Evolutionary conservation across 495 filamentous ascomycete species (phyloP), one percentile per base, ranked within the genome.

Genomic region (Penicillium pancosmium): DNA sequence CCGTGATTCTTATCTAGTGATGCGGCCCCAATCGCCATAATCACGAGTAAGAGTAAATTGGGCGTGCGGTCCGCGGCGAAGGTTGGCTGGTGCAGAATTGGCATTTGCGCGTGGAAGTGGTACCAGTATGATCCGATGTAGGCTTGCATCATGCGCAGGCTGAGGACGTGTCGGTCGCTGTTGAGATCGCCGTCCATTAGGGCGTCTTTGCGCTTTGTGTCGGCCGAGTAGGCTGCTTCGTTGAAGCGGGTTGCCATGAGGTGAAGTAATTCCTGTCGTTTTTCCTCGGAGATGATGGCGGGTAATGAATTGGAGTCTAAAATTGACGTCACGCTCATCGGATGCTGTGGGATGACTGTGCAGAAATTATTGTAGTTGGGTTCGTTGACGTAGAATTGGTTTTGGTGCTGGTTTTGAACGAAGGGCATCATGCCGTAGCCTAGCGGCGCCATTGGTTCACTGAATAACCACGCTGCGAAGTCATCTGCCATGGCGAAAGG

Each of bases 101-200:
- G 94, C 59, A 98, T 80, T 68, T 98, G 94, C 52, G 92, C 86
- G 73, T 95, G 95, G 62, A 97, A 96, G 69, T 97, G 91, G 52
- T 87, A 80, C 94, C 94, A 98, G 71, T 91, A 98, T 13, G 92
- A 94, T 5, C 86, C 84, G 65, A 98, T 92, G 69, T 97, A 98
- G 9, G 86, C 86, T 74, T 96, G 91, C 90, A 98, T 95, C 89
- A 94, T 96, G 65, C 86, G 87, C 55, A 92, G 76, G 65, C 93
- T 96, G 57, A 97, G 75, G 65, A 95, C 87, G 69, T 97, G 93
- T 31, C 72, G 68, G 38, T 88, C 86, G 25, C 87, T 83, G 57
- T 87, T 84, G 53, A 86, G 82, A 56, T 94, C 87, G 16, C 92
- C 92, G 18, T 91, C 87, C 62, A 94, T 78, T 35, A 96, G 82